phyloP scores from a whole-genome alignment of 495 filamentous ascomycete species.

The Neurospora sp. region DNA sequence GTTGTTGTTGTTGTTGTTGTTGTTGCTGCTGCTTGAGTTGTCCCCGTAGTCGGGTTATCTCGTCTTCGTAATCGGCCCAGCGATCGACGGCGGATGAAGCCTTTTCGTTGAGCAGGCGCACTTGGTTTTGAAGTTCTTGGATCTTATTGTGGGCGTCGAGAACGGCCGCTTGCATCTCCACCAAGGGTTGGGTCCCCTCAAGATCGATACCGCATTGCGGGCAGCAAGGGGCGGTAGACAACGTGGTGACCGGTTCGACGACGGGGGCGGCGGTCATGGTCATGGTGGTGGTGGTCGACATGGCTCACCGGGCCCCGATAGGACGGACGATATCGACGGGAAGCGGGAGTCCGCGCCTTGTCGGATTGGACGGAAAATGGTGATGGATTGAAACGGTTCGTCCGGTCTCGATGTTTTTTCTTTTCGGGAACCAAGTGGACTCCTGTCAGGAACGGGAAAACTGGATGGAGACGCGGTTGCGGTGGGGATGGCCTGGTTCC shows the following conservation, averaged over 20 bases:
- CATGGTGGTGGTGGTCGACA: neutral
- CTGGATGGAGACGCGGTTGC: neutral
- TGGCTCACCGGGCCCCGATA: neutral
- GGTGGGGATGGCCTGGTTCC: neutral
- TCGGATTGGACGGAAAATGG: neutral
- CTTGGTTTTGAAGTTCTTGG: conserved; percentile 71
- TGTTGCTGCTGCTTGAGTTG: conserved; percentile 15
- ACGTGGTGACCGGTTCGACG: neutral
- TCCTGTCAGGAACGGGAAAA: neutral
- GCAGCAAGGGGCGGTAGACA: conserved; percentile 19
- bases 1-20: neutral
- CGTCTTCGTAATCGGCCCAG: conserved; percentile 92
- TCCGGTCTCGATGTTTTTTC: neutral
- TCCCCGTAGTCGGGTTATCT: conserved; percentile 57
- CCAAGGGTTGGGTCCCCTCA: conserved; percentile 17
- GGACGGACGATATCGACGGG: neutral
- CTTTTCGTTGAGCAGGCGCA: conserved; percentile 63
- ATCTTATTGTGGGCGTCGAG: conserved; percentile 58
- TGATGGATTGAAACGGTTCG: neutral
- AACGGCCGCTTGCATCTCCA: conserved; percentile 41
- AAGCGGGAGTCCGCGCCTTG: neutral
- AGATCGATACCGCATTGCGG: conserved; percentile 30
- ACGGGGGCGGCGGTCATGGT: neutral
- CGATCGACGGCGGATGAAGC: conserved; percentile 67
- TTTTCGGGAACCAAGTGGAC: neutral